Evolutionary conservation across 495 filamentous ascomycete genomes (phyloP).

Genomic region (Chaetomium tenue): DNA sequence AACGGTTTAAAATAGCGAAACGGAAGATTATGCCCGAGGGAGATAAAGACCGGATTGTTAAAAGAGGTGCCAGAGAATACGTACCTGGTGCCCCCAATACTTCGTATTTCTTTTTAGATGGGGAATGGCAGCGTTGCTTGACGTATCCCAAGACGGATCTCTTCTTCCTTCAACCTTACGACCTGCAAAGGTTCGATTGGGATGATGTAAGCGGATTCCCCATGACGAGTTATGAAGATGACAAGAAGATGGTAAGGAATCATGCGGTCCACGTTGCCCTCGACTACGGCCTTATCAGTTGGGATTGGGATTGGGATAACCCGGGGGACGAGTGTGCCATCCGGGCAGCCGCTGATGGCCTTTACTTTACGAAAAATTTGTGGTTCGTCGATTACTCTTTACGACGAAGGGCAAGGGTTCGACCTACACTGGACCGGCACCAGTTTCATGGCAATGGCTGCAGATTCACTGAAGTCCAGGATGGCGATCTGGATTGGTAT

Average conservation of each 20-base stretch:
- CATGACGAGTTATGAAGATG: no score
- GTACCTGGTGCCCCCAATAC: neutral
- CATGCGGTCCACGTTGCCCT: neutral
- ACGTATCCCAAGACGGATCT: neutral
- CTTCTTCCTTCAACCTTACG: neutral
- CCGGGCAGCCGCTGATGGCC: neutral
- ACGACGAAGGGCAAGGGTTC: neutral
- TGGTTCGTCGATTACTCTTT: neutral
- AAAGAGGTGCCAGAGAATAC: neutral
- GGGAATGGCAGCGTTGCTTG: neutral
- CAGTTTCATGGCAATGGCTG: neutral
- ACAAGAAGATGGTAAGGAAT: no score
- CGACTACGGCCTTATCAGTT: neutral
- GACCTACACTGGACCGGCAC: neutral
- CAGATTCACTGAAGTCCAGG: neutral
- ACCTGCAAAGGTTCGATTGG: neutral
- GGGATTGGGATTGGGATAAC: neutral
- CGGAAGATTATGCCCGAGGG: no score
- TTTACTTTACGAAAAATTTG: neutral
- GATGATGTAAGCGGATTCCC: neutral
- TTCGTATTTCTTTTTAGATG: neutral
- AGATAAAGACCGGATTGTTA: no score
- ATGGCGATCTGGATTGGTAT: neutral
- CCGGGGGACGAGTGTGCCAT: neutral
- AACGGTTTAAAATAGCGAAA: neutral